These are phyloP conservation scores for Urtica urens DNA, from an alignment of 306 rosid species.

Conservation along the genomic window DNA sequence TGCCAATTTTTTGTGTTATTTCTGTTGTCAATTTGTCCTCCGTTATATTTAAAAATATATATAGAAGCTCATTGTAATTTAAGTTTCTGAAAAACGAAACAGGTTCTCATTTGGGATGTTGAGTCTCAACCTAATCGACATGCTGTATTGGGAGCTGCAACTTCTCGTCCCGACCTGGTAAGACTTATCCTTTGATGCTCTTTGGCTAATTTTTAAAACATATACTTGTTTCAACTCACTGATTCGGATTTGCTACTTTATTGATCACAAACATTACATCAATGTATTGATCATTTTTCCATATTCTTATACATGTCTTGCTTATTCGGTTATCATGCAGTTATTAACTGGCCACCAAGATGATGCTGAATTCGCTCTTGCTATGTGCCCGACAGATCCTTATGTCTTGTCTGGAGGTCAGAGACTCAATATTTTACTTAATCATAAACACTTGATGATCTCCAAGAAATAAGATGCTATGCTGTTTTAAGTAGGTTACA, in stretches of 20 bases:
- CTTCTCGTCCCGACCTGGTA: slow-evolving; percentile 92
- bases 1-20: too few relatives aligned
- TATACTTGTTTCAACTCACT: background rate
- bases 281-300: background rate
- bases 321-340: slow-evolving; percentile 34
- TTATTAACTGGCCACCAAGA: slow-evolving; percentile 92
- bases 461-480: too few relatives aligned
- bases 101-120: slow-evolving; percentile 98
- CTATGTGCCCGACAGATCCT: slow-evolving; percentile 96
- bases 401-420: slow-evolving; percentile 94
- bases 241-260: background rate
- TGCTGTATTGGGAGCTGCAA: slow-evolving; percentile 87
- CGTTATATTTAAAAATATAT: too few relatives aligned
- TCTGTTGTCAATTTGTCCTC: too few relatives aligned
- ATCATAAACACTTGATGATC: too few relatives aligned
- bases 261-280: background rate
- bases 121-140: slow-evolving; percentile 97
- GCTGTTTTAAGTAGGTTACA: too few relatives aligned
- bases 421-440: slow-evolving; percentile 3
- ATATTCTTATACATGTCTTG: background rate
- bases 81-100: background rate
- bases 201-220: background rate
- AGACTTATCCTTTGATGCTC: background rate
- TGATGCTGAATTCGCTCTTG: slow-evolving; percentile 98
- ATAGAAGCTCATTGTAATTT: slow-evolving; percentile 4